phyloP scores from a whole-genome alignment of 1,284 basidiomycete species.

The Stygiomarasmius scandens region DNA sequence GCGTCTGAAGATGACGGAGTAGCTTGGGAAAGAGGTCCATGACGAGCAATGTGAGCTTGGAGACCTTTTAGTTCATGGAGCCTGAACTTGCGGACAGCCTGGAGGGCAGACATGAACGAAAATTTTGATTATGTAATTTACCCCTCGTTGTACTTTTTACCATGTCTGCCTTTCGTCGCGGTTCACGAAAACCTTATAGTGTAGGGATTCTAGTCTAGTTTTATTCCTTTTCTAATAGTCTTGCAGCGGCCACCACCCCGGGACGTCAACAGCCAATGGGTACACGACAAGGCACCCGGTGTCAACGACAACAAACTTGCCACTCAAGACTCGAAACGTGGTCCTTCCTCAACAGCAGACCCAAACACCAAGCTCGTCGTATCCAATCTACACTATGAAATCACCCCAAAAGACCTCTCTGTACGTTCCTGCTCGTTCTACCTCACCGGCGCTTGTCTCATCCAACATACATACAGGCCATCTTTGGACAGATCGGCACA shows the following conservation, averaged over 20 bases:
- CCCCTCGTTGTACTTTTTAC: not conserved
- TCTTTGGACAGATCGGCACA: slow-evolving; percentile 92
- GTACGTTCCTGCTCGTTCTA: slow-evolving; percentile 49
- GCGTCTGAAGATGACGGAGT: slow-evolving; percentile 28
- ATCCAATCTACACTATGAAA: slow-evolving; percentile 92
- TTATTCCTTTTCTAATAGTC: not conserved
- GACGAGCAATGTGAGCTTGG: slow-evolving; percentile 32
- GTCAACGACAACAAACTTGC: slow-evolving; percentile 27
- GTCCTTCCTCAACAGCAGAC: slow-evolving; percentile 25
- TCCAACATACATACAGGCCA: slow-evolving; percentile 52
- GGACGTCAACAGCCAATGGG: slow-evolving; percentile 63
- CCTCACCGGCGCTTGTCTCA: not conserved
- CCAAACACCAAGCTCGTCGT: slow-evolving; percentile 74
- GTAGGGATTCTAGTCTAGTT: not conserved
- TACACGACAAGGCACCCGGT: slow-evolving; percentile 70
- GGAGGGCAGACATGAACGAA: slow-evolving; percentile 28
- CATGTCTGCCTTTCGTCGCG: slow-evolving; percentile 14
- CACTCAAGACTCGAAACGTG: slow-evolving; percentile 24
- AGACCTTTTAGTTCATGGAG: slow-evolving; percentile 43
- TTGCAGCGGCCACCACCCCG: slow-evolving; percentile 48
- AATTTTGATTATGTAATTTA: not conserved
- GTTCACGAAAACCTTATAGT: slow-evolving; percentile 12
- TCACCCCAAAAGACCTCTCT: slow-evolving; percentile 85
- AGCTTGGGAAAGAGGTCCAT: slow-evolving; percentile 37
- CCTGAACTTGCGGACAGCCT: slow-evolving; percentile 48